phyloP scores from a whole-genome alignment of 1,139 yeast genomes.

The Pichia sp. region DNA sequence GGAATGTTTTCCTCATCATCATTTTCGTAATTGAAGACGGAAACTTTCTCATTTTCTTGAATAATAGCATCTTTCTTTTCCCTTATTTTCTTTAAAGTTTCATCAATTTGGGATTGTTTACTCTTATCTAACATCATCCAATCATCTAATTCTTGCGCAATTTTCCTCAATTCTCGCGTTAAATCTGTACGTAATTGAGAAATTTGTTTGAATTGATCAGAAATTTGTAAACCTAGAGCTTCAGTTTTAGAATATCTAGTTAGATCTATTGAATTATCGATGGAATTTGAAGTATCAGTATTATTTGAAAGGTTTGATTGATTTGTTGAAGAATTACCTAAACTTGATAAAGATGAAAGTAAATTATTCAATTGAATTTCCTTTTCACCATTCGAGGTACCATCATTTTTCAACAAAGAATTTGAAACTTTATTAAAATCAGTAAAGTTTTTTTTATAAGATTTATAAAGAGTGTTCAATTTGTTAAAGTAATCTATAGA shows the following conservation, averaged over 20 bases:
- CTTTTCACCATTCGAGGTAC: not conserved
- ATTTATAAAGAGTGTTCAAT: conserved; percentile 6
- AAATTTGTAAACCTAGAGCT: conserved; percentile 4
- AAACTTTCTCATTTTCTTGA: conserved; percentile 6
- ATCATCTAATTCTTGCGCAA: conserved; percentile 36
- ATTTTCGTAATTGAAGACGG: conserved; percentile 25
- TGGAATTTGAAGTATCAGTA: no score
- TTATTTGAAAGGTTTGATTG: not conserved
- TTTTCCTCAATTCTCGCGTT: conserved; percentile 35
- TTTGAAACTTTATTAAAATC: conserved; percentile 8
- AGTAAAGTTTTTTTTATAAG: conserved; percentile 4
- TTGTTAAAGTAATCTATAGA: conserved; percentile 4
- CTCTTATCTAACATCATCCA: conserved; percentile 40
- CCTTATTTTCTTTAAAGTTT: conserved; percentile 14
- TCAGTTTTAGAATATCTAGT: conserved; percentile 4
- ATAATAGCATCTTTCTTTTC: conserved; percentile 10
- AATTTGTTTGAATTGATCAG: conserved; percentile 24
- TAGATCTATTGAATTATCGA: not conserved
- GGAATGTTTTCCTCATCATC: conserved; percentile 29
- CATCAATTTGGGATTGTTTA: conserved; percentile 37
- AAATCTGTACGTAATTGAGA: conserved; percentile 34
- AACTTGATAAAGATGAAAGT: conserved; percentile 9
- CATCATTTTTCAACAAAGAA: conserved; percentile 1
- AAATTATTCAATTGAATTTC: conserved; percentile 7
- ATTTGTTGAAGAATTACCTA: not conserved